A percentile compares a stretch with the other conserved stretches of the same genome.
phyloP scores from a whole-genome alignment of 176 grass and related monocot genomes.

The Panicum miliaceum region DNA sequence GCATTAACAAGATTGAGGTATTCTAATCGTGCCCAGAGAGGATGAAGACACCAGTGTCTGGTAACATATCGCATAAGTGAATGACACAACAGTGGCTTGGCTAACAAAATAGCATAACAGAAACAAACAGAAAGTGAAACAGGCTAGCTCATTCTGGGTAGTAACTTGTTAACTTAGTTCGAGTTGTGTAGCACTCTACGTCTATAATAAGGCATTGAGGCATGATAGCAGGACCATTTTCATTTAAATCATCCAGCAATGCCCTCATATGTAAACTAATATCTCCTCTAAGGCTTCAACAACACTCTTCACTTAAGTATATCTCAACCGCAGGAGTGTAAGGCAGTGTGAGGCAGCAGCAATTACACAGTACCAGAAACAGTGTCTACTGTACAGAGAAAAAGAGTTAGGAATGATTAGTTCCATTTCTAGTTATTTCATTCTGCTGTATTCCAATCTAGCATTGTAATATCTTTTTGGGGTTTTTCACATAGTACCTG shows the following conservation, averaged over 20 bases:
- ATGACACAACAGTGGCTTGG: neutral
- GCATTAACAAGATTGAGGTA: conserved; percentile 16
- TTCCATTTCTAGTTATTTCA: neutral
- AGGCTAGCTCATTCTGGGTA: neutral
- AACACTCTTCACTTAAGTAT: neutral
- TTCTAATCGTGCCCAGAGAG: neutral
- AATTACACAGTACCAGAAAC: neutral
- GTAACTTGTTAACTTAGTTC: neutral
- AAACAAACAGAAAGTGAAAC: neutral
- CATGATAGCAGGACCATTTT: neutral
- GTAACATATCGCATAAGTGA: neutral
- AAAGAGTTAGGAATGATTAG: neutral
- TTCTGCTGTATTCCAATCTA: neutral
- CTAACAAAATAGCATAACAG: neutral
- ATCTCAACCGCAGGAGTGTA: neutral
- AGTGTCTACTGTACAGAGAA: neutral
- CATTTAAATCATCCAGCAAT: conserved; percentile 2
- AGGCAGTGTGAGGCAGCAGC: neutral
- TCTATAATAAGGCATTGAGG: neutral
- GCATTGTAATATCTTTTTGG: neutral
- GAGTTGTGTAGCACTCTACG: neutral
- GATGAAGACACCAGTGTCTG: conserved; percentile 8
- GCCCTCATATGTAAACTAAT: neutral
- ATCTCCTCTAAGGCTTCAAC: neutral
- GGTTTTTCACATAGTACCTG: neutral